phyloP scores from a whole-genome alignment of 2,329 filamentous ascomycete genomes.

The Aspergillus niger region DNA sequence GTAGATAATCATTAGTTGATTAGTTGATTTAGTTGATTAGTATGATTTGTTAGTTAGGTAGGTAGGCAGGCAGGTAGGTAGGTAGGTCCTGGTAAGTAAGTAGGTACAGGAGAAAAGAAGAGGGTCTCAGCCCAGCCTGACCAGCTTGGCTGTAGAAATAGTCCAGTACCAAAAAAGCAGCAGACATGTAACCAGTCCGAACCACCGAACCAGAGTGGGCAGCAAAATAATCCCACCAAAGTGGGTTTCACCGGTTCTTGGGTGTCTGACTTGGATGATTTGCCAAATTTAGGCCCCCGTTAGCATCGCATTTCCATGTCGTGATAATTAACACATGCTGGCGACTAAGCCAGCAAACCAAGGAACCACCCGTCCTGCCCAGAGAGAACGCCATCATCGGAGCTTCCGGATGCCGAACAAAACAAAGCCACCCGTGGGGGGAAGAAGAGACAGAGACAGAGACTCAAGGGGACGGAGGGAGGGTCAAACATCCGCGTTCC shows the following conservation, averaged over 20 bases:
- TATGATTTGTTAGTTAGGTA: no score
- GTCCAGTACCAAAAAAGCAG: no score
- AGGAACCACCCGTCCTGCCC: not conserved
- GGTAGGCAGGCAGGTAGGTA: no score
- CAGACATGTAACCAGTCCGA: no score
- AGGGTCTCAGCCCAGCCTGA: no score
- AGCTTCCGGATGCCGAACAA: slow-evolving; percentile 4
- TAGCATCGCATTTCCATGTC: not conserved
- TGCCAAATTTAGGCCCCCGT: not conserved
- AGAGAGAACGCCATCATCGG: not conserved
- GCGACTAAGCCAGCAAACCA: not conserved
- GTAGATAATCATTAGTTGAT: no score
- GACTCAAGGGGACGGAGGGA: no score
- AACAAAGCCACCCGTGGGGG: not conserved
- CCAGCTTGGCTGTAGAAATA: no score
- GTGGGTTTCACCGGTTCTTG: not conserved
- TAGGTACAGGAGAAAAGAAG: not conserved
- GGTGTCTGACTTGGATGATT: not conserved
- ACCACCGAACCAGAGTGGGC: not conserved
- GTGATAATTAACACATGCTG: slow-evolving; percentile 3
- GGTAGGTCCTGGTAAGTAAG: not conserved
- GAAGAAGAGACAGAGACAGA: no score
- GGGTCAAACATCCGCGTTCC: not conserved
- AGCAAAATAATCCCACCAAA: not conserved
- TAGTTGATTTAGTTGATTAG: no score